Evolutionary conservation across 2,329 filamentous ascomycete species (phyloP).

Genomic region (Monilinia vaccinii-corymbosi): DNA sequence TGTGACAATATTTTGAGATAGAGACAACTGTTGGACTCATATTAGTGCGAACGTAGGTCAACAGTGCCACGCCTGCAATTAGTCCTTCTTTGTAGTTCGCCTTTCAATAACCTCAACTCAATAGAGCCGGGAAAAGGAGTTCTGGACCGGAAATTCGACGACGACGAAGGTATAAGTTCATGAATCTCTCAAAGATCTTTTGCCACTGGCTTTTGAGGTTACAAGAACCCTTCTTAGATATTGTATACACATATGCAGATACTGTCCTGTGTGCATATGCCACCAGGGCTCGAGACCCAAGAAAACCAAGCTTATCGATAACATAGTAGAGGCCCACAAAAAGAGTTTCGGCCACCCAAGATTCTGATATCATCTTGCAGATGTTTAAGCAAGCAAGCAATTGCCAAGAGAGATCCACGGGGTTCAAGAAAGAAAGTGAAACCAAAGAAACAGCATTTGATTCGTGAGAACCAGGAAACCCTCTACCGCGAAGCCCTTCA

Average conservation of each 20-base stretch:
- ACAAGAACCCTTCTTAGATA: neutral
- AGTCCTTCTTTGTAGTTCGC: neutral
- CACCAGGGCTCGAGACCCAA: neutral
- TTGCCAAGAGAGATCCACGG: neutral
- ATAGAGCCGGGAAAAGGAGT: neutral
- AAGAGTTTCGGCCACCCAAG: neutral
- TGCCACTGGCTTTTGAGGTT: neutral
- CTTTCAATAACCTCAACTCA: neutral
- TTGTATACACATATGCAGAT: neutral
- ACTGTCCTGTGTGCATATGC: neutral
- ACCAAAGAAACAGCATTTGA: neutral
- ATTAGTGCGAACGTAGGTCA: too few species aligned
- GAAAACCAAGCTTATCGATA: slow-evolving; percentile 6
- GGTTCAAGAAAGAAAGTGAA: neutral
- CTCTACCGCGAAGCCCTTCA: neutral
- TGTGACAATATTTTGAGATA: neutral
- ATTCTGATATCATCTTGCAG: slow-evolving; percentile 11
- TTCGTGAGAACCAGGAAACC: slow-evolving; percentile 1
- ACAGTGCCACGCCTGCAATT: too few species aligned
- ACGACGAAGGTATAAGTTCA: neutral
- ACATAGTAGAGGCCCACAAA: neutral
- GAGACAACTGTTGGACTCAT: too few species aligned
- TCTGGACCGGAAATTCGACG: neutral
- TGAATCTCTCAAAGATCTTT: neutral
- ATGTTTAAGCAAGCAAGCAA: neutral